Base-by-base conservation (phyloP, 768 basidiomycete species). In the Phaeolepiota aurea region DNA sequence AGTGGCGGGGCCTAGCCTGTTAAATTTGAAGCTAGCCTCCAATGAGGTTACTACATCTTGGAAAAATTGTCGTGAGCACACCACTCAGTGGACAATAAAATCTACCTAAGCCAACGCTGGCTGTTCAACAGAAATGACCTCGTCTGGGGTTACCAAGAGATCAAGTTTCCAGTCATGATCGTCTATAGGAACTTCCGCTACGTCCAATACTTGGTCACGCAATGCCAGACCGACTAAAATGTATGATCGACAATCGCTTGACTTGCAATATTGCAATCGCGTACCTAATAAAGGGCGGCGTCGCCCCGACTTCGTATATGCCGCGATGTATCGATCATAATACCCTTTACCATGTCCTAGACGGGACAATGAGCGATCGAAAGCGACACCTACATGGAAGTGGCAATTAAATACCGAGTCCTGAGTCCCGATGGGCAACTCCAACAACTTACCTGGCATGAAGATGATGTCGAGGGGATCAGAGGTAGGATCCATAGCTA, bases 261-360 rank as follows among this genome's bases (percentile, higher is more conserved):
- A 41, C 43, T 42, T 37, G 42, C 15, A 36, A 16, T 41, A 23
- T 23, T 38, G 49, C 32, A 28, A 35, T 40, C 30, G 45, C 65
- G 44, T 47, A 86, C 87, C 76, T 40, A 87, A 66, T 20, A 79
- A 48, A 1, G 86, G 81, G 41, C 61, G 66, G 16, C 61, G 60
- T 44, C 63, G 61, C 18, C 64, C 63, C 40, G 59, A 62, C 11
- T 62, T 51, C 20, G 64, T 55, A 44, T 86, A 87, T 1, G 66
- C 56, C 2, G 76, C 59, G 23, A 89, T 64, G 59, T 85, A 89
- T 11, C 71, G 66, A 59, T 89, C 87, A 49, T 89, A 89, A 60
- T 83, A 87, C 4, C 87, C 87, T 56, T 84, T 89, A 16, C 87
- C 86, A 48, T 87, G 84, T 7, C 87, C 87, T 20, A 89, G 69